Base-by-base conservation (phyloP, 2,329 filamentous ascomycete species). In the Diaporthe nobilis region DNA sequence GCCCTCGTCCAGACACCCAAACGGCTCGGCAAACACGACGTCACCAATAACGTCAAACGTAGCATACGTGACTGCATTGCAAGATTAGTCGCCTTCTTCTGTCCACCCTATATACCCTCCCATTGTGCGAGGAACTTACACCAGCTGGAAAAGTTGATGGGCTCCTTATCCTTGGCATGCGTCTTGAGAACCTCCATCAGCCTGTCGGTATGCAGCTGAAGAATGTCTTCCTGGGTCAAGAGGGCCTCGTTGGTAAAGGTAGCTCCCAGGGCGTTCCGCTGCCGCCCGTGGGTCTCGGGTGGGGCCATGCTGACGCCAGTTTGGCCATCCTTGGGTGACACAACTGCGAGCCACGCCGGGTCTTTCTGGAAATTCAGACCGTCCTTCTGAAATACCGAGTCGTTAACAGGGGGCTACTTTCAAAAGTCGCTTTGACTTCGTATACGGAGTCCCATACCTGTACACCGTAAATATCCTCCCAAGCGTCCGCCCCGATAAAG, bases 221-320 rank as follows among this genome's bases (percentile, higher is more conserved):
- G 55, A 58, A 58, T 15, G 1, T 58, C 31, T 37, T 58, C 55
- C 55, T 58, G 55, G 3, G 55, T 58, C 31, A 58, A 34, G 34
- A 58, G 55, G 17, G 55, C 55, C 55, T 58, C 55, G 31, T 58
- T 58, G 17, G 55, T 58, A n/a, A 58, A 58, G 5, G 55, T 58
- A 22, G 55, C 55, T 5, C 55, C 55, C 31, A 58, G 9, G 17
- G 55, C 55, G 31, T 58, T 58, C 17, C 55, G 55, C 55, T 58
- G 55, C 17, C 55, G 55, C 28, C 31, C 31, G 17, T 58, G 55
- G 7, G 28, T 58, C 31, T 58, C 55, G 12, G 55, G 55, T 22
- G 55, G 55, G 7, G 55, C 55, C 55, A 58, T 58, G 31, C 55
- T 58, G 31, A 58, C 55, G 8, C 55, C 55, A 34, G 55, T 58